Evolutionary conservation across 352 stramenopile species (phyloP).

Genomic region (Phytopythium oedochilum): DNA sequence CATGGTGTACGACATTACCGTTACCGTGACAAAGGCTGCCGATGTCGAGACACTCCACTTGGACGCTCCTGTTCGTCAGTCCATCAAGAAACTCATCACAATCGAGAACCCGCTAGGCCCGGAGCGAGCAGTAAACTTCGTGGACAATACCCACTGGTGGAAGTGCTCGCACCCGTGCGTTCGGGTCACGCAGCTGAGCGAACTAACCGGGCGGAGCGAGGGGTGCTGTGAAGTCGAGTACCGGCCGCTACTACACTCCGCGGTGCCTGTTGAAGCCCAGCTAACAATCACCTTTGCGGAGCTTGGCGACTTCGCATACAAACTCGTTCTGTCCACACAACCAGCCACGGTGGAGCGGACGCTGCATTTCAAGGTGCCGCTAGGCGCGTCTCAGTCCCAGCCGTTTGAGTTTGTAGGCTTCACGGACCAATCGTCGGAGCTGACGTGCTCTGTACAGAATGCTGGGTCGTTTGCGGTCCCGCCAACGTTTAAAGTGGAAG

Average conservation of each 20-base stretch:
- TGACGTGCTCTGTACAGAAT: slow-evolving; percentile 54
- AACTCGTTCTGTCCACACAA: slow-evolving; percentile 73
- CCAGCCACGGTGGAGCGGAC: slow-evolving; percentile 53
- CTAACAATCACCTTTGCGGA: slow-evolving; percentile 82
- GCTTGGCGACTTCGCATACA: slow-evolving; percentile 88
- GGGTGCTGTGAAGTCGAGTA: slow-evolving; percentile 90
- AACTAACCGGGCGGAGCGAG: slow-evolving; percentile 69
- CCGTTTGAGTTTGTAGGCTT: slow-evolving; percentile 78
- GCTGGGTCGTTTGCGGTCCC: slow-evolving; percentile 70
- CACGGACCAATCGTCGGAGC: slow-evolving; percentile 26
- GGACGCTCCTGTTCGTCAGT: slow-evolving; percentile 81
- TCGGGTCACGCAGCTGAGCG: slow-evolving; percentile 63
- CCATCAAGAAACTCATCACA: slow-evolving; percentile 71
- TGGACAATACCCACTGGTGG: slow-evolving; percentile 73
- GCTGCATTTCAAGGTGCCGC: slow-evolving; percentile 77
- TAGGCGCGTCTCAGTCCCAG: slow-evolving; percentile 75
- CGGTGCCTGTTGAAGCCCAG: slow-evolving; percentile 32
- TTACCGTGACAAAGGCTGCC: slow-evolving; percentile 49
- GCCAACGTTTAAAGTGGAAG: slow-evolving; percentile 41
- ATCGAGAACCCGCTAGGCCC: slow-evolving; percentile 88
- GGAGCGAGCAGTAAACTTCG: slow-evolving; percentile 46
- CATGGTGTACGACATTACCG: slow-evolving; percentile 51
- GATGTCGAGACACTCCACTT: slow-evolving; percentile 80
- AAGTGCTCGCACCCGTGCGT: slow-evolving; percentile 64
- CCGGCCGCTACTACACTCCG: slow-evolving; percentile 62